A percentile compares a stretch with the other conserved stretches of the same genome.
Evolutionary conservation across 305 asterid genomes (phyloP).

Genomic region (Fraxinus greggii): DNA sequence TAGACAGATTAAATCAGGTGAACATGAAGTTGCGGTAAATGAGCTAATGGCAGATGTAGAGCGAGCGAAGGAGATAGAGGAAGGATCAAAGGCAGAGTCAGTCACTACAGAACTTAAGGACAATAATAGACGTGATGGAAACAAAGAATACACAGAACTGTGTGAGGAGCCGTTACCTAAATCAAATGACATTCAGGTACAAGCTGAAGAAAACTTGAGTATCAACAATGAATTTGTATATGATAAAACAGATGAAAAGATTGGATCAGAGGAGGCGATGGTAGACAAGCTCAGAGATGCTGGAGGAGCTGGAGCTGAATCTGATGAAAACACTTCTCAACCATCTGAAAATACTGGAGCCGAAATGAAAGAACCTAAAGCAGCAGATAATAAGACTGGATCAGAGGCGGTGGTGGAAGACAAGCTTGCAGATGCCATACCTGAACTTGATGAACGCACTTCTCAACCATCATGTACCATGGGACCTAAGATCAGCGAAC

Average conservation of each 20-base stretch:
- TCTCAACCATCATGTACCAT: not conserved
- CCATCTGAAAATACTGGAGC: not conserved
- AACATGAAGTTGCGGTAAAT: not conserved
- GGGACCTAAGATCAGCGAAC: not conserved
- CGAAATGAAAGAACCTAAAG: not conserved
- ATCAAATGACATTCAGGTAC: not conserved
- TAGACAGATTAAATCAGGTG: not conserved
- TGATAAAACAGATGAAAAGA: not conserved
- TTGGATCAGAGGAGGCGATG: not conserved
- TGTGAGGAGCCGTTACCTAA: not conserved
- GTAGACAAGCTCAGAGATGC: not conserved
- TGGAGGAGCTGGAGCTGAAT: not conserved
- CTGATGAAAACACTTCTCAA: not conserved
- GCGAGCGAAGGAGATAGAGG: not conserved
- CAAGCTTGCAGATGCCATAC: not conserved
- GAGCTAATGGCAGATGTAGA: not conserved
- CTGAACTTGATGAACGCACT: not conserved
- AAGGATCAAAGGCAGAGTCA: conserved; percentile 7
- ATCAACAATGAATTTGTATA: not conserved
- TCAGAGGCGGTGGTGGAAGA: not conserved
- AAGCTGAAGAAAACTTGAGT: not conserved
- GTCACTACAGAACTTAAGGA: conserved; percentile 3
- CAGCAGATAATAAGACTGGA: not conserved
- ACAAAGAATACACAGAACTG: not conserved
- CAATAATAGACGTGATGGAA: conserved; percentile 8